A percentile compares a stretch with the other conserved stretches of the same genome.
Evolutionary conservation across 2,329 filamentous ascomycete genomes (phyloP).

Genomic region (Neoarthrinium moseri): DNA sequence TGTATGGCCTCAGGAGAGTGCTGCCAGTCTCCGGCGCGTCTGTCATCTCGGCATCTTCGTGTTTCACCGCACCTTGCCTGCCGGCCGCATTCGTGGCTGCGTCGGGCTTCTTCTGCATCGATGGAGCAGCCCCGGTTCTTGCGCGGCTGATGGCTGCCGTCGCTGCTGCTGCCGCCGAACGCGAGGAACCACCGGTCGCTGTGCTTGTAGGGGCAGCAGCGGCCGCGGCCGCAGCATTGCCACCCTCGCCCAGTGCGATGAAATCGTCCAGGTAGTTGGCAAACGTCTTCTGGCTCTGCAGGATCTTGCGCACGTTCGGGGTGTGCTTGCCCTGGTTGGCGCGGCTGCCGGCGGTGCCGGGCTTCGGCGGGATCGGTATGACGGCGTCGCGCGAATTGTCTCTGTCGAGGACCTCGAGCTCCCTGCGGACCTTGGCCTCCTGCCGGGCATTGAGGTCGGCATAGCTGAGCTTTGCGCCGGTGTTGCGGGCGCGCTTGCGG

Average conservation of each 20-base stretch:
- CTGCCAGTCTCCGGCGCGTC: constrained; percentile 29
- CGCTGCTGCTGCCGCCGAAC: constrained; percentile 16
- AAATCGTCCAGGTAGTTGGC: constrained; percentile 81
- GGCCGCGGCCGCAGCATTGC: constrained; percentile 4
- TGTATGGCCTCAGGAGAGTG: constrained; percentile 4
- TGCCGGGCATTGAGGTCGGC: constrained; percentile 78
- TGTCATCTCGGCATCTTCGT: constrained; percentile 38
- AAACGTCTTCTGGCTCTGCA: constrained; percentile 80
- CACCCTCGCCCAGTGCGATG: constrained; percentile 56
- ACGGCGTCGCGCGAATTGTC: constrained; percentile 73
- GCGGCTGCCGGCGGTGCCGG: constrained; percentile 38
- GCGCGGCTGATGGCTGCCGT: constrained; percentile 12
- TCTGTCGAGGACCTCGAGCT: constrained; percentile 77
- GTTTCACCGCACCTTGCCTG: constrained; percentile 12
- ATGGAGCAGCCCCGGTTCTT: not conserved
- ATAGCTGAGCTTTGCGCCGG: constrained; percentile 40
- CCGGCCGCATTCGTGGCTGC: constrained; percentile 2
- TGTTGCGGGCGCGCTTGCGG: constrained; percentile 70
- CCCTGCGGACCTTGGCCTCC: constrained; percentile 76
- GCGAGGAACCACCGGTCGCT: constrained; percentile 8
- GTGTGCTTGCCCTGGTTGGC: constrained; percentile 55
- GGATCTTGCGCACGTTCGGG: constrained; percentile 70
- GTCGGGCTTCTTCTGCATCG: constrained; percentile 9
- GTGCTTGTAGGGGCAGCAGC: constrained; percentile 26
- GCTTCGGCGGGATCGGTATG: constrained; percentile 66